Conservation (phyloP, 306 rosid species). For the Pyrus communis region DNA sequence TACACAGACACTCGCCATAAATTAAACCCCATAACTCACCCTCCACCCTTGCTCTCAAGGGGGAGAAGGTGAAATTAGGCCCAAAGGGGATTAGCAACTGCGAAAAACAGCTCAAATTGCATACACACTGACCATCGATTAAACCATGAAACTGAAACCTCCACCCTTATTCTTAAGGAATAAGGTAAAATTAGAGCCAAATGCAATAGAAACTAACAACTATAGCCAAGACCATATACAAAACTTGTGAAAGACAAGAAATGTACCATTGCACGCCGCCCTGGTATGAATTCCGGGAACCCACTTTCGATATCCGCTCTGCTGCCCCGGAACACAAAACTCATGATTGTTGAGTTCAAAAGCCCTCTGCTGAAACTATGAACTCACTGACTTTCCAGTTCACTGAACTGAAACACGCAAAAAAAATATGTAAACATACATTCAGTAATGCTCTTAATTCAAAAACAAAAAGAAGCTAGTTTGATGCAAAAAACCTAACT, state of each 20-base stretch:
- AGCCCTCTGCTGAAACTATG: neutral
- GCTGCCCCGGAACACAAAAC: constrained; percentile 86
- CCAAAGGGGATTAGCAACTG: neutral
- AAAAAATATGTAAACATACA: too few species aligned
- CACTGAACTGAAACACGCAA: neutral
- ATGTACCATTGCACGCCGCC: constrained; percentile 73
- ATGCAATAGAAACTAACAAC: neutral
- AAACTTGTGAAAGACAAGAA: neutral
- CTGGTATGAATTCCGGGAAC: constrained; percentile 67
- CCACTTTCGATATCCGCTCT: constrained; percentile 81
- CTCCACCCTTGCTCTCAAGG: neutral
- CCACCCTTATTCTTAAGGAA: neutral
- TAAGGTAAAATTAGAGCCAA: neutral
- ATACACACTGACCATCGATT: neutral
- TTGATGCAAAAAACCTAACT: neutral
- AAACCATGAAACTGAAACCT: neutral
- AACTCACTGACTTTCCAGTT: neutral
- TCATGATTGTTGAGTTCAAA: constrained; percentile 41
- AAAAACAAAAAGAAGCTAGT: neutral
- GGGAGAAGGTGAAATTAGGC: neutral
- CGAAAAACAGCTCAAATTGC: neutral
- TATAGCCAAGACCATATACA: neutral
- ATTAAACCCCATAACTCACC: neutral
- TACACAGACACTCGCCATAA: neutral
- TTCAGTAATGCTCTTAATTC: neutral